Evolutionary conservation across 352 stramenopile genomes (phyloP).

Genomic region (Phytophthora cactorum): DNA sequence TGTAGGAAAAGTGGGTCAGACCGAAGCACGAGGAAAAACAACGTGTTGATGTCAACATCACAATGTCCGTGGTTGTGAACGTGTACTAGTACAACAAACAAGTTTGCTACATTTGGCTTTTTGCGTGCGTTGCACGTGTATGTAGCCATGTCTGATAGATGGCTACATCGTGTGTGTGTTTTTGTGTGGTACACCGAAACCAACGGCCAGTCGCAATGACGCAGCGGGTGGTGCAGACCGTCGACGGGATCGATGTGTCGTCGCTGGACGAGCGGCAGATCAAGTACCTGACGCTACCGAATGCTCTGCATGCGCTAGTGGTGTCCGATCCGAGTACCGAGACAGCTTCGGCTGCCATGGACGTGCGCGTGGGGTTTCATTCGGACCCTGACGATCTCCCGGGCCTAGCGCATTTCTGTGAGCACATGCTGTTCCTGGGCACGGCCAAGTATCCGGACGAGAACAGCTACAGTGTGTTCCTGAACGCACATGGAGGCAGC

Average conservation of each 20-base stretch:
- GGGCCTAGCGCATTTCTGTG: slow-evolving; percentile 90
- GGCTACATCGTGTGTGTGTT: neutral
- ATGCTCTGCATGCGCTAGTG: slow-evolving; percentile 71
- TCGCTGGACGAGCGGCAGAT: slow-evolving; percentile 62
- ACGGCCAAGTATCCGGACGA: slow-evolving; percentile 96
- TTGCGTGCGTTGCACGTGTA: neutral
- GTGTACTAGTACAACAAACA: neutral
- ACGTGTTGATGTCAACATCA: neutral
- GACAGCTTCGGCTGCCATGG: slow-evolving; percentile 93
- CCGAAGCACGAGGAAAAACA: neutral
- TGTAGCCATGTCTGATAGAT: neutral
- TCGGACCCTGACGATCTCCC: slow-evolving; percentile 88
- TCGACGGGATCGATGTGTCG: slow-evolving; percentile 58
- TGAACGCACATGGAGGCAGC: slow-evolving; percentile 89
- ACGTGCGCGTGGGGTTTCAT: slow-evolving; percentile 94
- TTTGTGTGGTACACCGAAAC: neutral
- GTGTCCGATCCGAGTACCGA: slow-evolving; percentile 91
- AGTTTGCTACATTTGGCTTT: neutral
- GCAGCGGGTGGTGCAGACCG: slow-evolving; percentile 32
- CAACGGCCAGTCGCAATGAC: neutral
- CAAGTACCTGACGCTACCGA: slow-evolving; percentile 54
- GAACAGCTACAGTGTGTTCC: slow-evolving; percentile 92
- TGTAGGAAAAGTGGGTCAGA: slow-evolving; percentile 3
- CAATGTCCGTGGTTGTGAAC: neutral
- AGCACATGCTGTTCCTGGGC: slow-evolving; percentile 99